Percentiles rank a stretch among this genome's conserved stretches.
phyloP scores from a whole-genome alignment of 352 stramenopile species.

The Globisporangium echinulatum region DNA sequence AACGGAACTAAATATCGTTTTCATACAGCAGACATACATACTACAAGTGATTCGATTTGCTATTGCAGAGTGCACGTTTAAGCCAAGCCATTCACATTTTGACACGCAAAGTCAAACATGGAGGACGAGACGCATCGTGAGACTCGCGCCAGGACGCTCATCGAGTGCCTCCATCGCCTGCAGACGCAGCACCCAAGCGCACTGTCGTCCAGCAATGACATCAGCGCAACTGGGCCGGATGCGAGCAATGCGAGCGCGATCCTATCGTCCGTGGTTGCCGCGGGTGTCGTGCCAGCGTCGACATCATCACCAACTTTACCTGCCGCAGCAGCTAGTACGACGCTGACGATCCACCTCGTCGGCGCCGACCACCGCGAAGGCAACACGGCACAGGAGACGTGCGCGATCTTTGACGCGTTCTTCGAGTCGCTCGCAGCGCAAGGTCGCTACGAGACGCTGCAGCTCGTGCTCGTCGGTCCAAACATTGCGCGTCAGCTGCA shows the following conservation, averaged over 20 bases:
- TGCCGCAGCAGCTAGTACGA: neutral
- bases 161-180: conserved; percentile 28
- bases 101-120: neutral
- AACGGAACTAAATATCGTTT: too few species aligned
- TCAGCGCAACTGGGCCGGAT: neutral
- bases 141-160: conserved; percentile 24
- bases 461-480: conserved; percentile 64
- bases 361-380: conserved; percentile 76
- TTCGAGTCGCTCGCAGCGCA: conserved; percentile 30
- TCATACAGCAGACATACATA: too few species aligned
- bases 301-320: neutral
- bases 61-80: too few species aligned
- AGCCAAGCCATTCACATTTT: neutral
- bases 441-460: conserved; percentile 26
- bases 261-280: neutral
- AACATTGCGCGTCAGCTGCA: conserved; percentile 66
- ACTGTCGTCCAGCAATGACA: neutral
- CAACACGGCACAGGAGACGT: conserved; percentile 48
- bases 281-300: neutral
- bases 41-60: too few species aligned
- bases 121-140: conserved; percentile 8
- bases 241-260: neutral
- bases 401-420: conserved; percentile 49
- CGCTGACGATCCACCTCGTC: conserved; percentile 58
- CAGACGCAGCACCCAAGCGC: conserved; percentile 7